Evolutionary conservation across 306 rosid species (phyloP), one percentile per base, ranked within the genome.

Genomic region (Gynostemma pentaphyllum): DNA sequence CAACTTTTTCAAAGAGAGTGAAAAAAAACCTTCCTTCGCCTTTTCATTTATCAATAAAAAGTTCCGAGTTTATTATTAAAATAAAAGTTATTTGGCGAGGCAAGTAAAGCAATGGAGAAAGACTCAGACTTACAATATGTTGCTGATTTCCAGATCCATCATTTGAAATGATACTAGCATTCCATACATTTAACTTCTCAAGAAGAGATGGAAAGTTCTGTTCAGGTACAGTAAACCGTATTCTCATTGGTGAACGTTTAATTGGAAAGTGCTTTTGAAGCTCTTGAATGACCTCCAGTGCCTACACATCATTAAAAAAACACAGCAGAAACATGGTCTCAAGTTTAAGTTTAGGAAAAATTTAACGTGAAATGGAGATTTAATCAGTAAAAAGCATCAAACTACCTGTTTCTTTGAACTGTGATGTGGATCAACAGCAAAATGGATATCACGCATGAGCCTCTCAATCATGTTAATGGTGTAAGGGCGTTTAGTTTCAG

Each of bases 401-500:
- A 15, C 62, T 10, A 82, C 98, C 95, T 92, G 98, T 74, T 92
- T 92, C 85, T 92, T 92, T 24, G 96, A 92, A 50, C 78, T 77
- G 61, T 81, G 65, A 56, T 81, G 73, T 9, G 98, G 88, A 72
- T 92, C 96, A 70, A 92, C 87, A 7, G 96, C 96, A 4, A 88
- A 92, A 75, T 92, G 98, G 54, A 82, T 86, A 21, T 92, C 96
- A 5, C 65, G 90, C 96, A 92, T 86, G 27, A 92, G 82, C 4
- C 95, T 86, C 76, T 92, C 98, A 42, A 92, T 88, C 98, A 92
- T 84, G 76, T 82, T 86, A 61, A 92, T 92, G 50, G 96, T 92
- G 74, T 92, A 92, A 70, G 98, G 98, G 47, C 92, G 95, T 30
- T 89, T 83, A 50, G 98, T 92, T 79, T 85, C 98, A 0, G 95